A percentile compares a stretch with the other conserved stretches of the same genome.
These are phyloP conservation scores for Carex myosuroides DNA, from an alignment of 176 grass and related monocot species.

Conservation along the genomic window DNA sequence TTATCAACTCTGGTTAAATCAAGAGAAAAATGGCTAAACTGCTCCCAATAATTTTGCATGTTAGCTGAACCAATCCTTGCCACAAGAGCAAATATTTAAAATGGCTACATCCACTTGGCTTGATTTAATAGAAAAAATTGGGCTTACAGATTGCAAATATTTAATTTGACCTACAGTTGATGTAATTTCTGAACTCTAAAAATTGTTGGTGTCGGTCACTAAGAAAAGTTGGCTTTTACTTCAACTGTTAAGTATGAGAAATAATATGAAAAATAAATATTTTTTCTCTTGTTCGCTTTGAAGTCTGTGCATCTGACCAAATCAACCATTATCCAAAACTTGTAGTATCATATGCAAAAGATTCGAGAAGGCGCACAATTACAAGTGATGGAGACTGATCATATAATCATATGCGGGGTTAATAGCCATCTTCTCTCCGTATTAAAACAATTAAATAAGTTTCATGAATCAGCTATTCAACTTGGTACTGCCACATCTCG, in stretches of 20 bases:
- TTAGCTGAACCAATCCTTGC: background rate
- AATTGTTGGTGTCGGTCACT: background rate
- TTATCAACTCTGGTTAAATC: background rate
- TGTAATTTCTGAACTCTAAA: background rate
- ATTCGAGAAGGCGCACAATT: conserved; percentile 94
- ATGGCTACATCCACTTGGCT: background rate
- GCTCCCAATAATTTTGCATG: background rate
- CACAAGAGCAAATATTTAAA: background rate
- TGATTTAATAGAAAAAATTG: background rate
- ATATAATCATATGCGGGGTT: conserved; percentile 91
- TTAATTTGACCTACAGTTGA: background rate
- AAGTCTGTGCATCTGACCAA: conserved; percentile 27
- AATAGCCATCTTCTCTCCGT: conserved; percentile 81
- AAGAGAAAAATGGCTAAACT: conserved; percentile 6
- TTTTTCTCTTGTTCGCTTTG: background rate
- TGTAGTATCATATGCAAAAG: conserved; percentile 78
- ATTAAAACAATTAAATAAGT: conserved; percentile 89
- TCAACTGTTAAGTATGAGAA: background rate
- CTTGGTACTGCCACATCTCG: conserved; percentile 82
- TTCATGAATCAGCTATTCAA: conserved; percentile 85
- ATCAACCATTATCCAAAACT: conserved; percentile 21
- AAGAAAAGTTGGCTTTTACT: background rate
- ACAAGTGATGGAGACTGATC: conserved; percentile 86
- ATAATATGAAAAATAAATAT: background rate
- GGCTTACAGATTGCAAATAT: background rate